Percentiles rank a stretch among this genome's conserved stretches.
Conservation (phyloP, 1,284 basidiomycete genomes). For the Heterobasidion occidentale region DNA sequence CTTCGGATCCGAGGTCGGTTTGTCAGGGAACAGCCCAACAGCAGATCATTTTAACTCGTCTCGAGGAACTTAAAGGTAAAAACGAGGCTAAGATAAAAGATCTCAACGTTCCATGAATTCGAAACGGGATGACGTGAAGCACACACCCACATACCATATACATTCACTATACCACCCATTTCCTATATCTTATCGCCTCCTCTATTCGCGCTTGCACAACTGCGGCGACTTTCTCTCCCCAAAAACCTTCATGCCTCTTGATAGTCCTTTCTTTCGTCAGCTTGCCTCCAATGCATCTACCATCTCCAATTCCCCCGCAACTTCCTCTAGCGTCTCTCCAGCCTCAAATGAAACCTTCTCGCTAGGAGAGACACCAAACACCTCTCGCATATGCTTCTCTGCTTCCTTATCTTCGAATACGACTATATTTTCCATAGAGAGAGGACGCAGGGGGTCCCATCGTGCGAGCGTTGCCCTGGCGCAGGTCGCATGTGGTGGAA, state of each 20-base stretch:
- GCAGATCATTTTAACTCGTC: no score
- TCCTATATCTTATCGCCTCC: slow-evolving; percentile 13
- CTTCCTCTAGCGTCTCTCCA: background rate
- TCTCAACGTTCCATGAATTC: no score
- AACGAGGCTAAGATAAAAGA: no score
- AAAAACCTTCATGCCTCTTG: slow-evolving; percentile 24
- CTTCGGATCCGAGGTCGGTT: background rate
- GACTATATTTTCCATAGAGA: slow-evolving; percentile 73
- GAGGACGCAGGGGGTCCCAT: slow-evolving; percentile 64
- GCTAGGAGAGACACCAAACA: slow-evolving; percentile 3
- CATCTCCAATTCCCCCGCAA: background rate
- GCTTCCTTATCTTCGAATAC: slow-evolving; percentile 75
- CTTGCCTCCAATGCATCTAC: slow-evolving; percentile 9
- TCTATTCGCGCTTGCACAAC: slow-evolving; percentile 25
- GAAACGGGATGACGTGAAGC: no score
- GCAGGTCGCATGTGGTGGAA: slow-evolving; percentile 73
- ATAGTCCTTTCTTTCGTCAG: background rate
- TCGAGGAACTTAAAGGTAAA: no score
- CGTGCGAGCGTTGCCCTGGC: slow-evolving; percentile 65
- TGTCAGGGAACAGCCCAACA: no score
- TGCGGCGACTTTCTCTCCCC: slow-evolving; percentile 30
- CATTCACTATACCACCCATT: slow-evolving; percentile 3
- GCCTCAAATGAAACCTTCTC: background rate
- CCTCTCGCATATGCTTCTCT: slow-evolving; percentile 52
- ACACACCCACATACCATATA: no score